phyloP scores from a whole-genome alignment of 2,329 filamentous ascomycete genomes.

The Catunica adiposa region DNA sequence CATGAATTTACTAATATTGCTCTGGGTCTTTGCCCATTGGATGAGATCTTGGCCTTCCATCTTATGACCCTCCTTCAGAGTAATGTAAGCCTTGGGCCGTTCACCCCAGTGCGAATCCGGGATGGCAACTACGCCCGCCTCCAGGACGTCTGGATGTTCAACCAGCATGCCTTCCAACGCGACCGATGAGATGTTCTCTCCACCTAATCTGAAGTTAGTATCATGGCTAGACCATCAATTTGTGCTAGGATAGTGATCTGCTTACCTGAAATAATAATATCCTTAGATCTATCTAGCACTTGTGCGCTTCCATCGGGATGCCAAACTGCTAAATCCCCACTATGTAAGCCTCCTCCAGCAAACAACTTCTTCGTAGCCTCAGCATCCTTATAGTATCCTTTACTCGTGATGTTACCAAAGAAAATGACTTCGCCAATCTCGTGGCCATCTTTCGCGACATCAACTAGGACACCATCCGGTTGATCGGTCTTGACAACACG shows the following conservation, averaged over 20 bases:
- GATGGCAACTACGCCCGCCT: constrained; percentile 80
- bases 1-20: constrained; percentile 83
- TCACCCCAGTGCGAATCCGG: constrained; percentile 88
- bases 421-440: constrained; percentile 55
- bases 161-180: constrained; percentile 81
- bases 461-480: constrained; percentile 37
- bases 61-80: constrained; percentile 50
- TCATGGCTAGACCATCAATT: constrained; percentile 6
- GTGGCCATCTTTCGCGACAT: constrained; percentile 31
- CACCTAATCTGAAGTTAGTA: constrained; percentile 36
- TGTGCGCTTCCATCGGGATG: constrained; percentile 80
- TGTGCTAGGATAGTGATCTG: not conserved
- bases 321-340: constrained; percentile 85
- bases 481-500: constrained; percentile 69
- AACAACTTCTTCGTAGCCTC: constrained; percentile 79
- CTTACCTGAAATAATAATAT: constrained; percentile 89
- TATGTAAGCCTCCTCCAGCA: constrained; percentile 70
- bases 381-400: constrained; percentile 80
- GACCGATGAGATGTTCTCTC: constrained; percentile 92
- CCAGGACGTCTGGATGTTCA: constrained; percentile 74
- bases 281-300: constrained; percentile 86
- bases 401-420: constrained; percentile 76
- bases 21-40: constrained; percentile 67
- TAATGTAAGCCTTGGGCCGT: constrained; percentile 85
- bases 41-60: constrained; percentile 51